A percentile compares a stretch with the other conserved stretches of the same genome.
Evolutionary conservation across 2,329 filamentous ascomycete genomes (phyloP).

Genomic region (Lachnellula arida): DNA sequence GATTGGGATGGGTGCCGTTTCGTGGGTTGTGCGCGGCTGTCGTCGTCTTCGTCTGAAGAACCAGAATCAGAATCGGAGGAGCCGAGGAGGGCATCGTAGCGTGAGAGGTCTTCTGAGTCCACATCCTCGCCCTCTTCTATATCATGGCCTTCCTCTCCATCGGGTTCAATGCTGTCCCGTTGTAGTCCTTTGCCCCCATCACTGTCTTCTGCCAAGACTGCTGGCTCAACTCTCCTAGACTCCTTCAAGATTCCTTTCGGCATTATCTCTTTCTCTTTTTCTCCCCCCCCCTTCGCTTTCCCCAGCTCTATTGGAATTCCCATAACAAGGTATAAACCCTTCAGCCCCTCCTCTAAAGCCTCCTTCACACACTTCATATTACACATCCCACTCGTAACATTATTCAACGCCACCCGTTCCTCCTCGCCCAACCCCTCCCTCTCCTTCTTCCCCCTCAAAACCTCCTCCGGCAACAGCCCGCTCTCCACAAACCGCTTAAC

Average conservation of each 20-base stretch:
- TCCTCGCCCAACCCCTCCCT: constrained; percentile 20
- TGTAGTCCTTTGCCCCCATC: constrained; percentile 1
- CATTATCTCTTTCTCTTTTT: constrained; percentile 14
- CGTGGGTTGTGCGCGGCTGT: constrained; percentile 11
- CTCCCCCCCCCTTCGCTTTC: constrained; percentile 11
- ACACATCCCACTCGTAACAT: constrained; percentile 50
- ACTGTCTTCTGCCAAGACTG: neutral
- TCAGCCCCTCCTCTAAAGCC: constrained; percentile 37
- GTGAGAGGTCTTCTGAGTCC: constrained; percentile 24
- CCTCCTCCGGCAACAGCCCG: constrained; percentile 38
- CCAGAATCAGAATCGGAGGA: constrained; percentile 33
- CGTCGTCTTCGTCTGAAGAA: constrained; percentile 22
- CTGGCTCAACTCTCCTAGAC: constrained; percentile 6
- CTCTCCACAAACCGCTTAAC: constrained; percentile 45
- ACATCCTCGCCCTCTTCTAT: constrained; percentile 8
- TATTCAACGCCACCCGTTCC: constrained; percentile 36
- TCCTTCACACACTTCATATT: constrained; percentile 50
- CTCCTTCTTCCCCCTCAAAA: constrained; percentile 31
- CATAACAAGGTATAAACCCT: constrained; percentile 27
- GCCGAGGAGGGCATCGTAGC: constrained; percentile 28
- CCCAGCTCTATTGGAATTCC: constrained; percentile 22
- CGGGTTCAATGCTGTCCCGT: neutral
- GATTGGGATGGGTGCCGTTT: constrained; percentile 5
- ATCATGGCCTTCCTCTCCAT: neutral
- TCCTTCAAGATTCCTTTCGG: constrained; percentile 3